phyloP scores from a whole-genome alignment of 805 yeast species.

The Candida tibetensis region DNA sequence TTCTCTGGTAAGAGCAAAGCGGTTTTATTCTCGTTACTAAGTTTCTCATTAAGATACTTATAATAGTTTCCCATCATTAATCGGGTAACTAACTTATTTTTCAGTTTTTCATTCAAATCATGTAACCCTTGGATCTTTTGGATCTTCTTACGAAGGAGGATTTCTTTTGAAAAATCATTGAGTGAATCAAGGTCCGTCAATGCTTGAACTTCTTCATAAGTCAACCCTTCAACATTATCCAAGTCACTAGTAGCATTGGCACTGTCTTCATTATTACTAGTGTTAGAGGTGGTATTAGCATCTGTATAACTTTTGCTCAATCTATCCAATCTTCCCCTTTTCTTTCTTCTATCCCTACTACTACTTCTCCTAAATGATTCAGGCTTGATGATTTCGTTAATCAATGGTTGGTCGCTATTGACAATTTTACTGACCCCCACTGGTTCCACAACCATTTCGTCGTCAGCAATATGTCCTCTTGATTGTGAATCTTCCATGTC shows the following conservation, averaged over 20 bases:
- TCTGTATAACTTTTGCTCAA: conserved; percentile 1
- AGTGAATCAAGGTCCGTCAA: conserved; percentile 36
- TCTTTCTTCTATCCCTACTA: conserved; percentile 2
- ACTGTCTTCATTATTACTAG: conserved; percentile 8
- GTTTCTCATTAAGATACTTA: conserved; percentile 41
- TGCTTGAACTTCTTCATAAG: conserved; percentile 31
- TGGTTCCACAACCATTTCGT: conserved; percentile 40
- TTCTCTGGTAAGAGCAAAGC: conserved; percentile 7
- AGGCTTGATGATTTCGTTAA: conserved; percentile 53
- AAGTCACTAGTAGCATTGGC: conserved; percentile 24
- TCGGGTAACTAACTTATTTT: conserved; percentile 54
- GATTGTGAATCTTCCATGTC: conserved; percentile 14
- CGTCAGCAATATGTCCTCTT: conserved; percentile 2
- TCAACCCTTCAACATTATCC: conserved; percentile 35
- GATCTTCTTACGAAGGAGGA: conserved; percentile 46
- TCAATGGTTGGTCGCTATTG: conserved; percentile 46
- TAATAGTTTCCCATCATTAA: conserved; percentile 69
- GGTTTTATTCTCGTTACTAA: conserved; percentile 6
- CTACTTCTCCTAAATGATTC: conserved; percentile 15
- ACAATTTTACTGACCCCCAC: conserved; percentile 51
- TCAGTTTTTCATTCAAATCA: conserved; percentile 39
- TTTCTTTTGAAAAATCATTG: conserved; percentile 38
- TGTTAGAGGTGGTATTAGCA: background rate
- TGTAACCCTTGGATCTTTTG: conserved; percentile 42
- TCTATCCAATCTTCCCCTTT: background rate